Percentiles rank a stretch among this genome's conserved stretches.
phyloP scores from a whole-genome alignment of 2,329 filamentous ascomycete species.

The Trichoderma brevicompactum region DNA sequence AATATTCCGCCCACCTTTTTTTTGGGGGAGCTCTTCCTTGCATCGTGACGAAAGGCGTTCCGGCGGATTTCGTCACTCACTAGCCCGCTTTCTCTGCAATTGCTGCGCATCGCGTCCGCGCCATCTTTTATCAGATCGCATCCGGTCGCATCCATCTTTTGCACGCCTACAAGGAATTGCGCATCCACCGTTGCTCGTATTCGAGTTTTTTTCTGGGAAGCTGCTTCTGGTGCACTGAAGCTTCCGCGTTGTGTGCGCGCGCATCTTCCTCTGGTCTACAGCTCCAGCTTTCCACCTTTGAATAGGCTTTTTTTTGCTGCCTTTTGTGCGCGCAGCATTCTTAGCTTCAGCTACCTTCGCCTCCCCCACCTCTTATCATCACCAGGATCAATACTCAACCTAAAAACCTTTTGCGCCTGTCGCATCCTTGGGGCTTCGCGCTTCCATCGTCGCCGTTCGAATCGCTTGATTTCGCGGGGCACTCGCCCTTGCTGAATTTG shows the following conservation, averaged over 20 bases:
- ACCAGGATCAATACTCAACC: not conserved
- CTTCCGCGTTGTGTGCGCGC: constrained; percentile 9
- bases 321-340: not conserved
- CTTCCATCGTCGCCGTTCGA: constrained; percentile 6
- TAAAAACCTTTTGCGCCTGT: not conserved
- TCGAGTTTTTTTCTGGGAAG: not conserved
- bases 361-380: too few species aligned
- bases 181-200: not conserved
- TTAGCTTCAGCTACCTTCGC: too few species aligned
- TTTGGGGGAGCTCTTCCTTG: constrained; percentile 15
- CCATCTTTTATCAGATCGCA: not conserved
- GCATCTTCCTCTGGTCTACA: not conserved
- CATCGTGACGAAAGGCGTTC: constrained; percentile 27
- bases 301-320: not conserved
- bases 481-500: constrained; percentile 35
- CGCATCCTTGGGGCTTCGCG: constrained; percentile 11
- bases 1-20: constrained; percentile 20
- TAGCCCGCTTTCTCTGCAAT: not conserved
- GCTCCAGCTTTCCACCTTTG: not conserved
- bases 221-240: constrained; percentile 5
- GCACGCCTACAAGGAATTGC: not conserved
- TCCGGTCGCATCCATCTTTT: not conserved
- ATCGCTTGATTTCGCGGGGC: constrained; percentile 21
- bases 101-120: constrained; percentile 6
- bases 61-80: constrained; percentile 22